Base-by-base conservation (phyloP, 2,329 filamentous ascomycete genomes). In the Xylaria sp. region DNA sequence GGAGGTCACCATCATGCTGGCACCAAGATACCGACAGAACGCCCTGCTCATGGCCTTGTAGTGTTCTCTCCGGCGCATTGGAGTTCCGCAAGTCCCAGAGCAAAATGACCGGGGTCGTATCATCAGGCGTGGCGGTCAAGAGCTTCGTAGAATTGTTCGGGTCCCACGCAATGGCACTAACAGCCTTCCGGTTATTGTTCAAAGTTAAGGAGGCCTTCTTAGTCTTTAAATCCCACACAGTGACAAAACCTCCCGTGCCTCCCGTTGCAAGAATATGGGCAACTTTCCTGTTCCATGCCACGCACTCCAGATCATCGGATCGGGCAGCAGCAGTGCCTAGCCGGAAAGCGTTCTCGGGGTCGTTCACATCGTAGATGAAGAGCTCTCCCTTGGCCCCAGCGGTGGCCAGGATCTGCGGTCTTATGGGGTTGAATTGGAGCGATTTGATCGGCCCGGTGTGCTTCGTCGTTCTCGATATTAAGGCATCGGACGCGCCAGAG, bases 271-370 rank as follows among this genome's bases (percentile, higher is more conserved):
- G 78, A 71, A 99, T 99, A 71, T 99, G 93, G 13, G 93, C 86
- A 39, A 97, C 93, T 77, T 96, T 97, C 70, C 92, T 92, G 76
- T 99, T 99, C 95, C 95, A 99, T 64, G 96, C 93, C 56, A 99
- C 80, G 63, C 92, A 96, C 68, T 97, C 94, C 61, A 97, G 90
- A 66, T 99, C 94, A 67, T 97, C 93, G 38, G 92, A 90, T 69
- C 93, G 89, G 60, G 92, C 92, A 39, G 91, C 91, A 37, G 89
- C 84, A 61, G 90, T 95, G 56, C 94, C 94, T 26, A 99, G 80
- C 60, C 92, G 86, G 76, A 95, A 96, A 4, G 93, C 90, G 69
- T 90, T 94, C 52, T 85, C 84, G 63, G 92, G 83, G 72, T 97
- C 92, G 75, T 95, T 92, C 64, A 97, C 78, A 69, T 99, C 93